A percentile compares a stretch with the other conserved stretches of the same genome.
Evolutionary conservation across 495 filamentous ascomycete genomes (phyloP).

Genomic region (Melanomma pulvis-pyrius): DNA sequence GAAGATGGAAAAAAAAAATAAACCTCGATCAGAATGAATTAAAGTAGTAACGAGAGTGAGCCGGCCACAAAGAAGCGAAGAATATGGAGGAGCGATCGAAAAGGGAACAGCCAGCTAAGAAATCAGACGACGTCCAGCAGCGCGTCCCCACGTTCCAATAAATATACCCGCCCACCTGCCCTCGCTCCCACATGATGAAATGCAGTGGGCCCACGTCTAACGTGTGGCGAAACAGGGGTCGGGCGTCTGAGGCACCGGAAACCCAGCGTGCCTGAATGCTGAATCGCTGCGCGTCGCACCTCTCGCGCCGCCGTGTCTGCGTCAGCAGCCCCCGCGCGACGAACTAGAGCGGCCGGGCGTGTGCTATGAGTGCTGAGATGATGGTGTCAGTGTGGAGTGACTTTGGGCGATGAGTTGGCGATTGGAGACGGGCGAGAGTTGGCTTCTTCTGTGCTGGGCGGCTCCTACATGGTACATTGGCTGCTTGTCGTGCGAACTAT

Average conservation of each 20-base stretch:
- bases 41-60: constrained; percentile 3
- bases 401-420: neutral
- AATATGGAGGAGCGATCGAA: neutral
- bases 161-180: too few species aligned
- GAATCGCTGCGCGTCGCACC: neutral
- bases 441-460: too few species aligned
- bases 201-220: neutral
- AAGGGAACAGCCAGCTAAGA: neutral
- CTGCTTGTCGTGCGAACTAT: too few species aligned
- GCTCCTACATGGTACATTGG: too few species aligned
- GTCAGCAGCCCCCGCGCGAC: too few species aligned
- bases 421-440: neutral
- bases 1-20: too few species aligned
- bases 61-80: constrained; percentile 6
- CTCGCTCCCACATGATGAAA: too few species aligned
- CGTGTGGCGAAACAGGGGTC: constrained; percentile 15
- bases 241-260: constrained; percentile 16
- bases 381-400: neutral
- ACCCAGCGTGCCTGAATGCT: constrained; percentile 1
- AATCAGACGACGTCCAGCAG: constrained; percentile 3
- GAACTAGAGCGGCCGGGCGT: neutral
- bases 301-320: constrained; percentile 6
- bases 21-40: neutral
- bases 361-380: neutral
- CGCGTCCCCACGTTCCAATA: too few species aligned